Evolutionary conservation across 331 rosid species (phyloP).

Genomic region (Acacia concinna): DNA sequence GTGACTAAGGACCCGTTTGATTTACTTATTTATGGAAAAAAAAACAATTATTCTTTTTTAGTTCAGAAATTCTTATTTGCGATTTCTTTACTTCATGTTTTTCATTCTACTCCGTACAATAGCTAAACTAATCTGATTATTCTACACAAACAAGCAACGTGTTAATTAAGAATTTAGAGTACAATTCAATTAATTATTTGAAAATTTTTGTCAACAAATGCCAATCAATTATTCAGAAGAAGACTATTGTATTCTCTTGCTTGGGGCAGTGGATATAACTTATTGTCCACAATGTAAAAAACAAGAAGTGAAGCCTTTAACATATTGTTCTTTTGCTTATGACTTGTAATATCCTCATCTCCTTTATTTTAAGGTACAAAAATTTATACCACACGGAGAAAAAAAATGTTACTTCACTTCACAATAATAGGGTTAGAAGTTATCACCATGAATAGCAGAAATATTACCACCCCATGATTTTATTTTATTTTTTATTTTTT

Average conservation of each 20-base stretch:
- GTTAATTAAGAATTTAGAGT: neutral
- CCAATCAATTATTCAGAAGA: neutral
- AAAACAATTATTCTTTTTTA: neutral
- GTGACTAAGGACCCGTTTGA: neutral
- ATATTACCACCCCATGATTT: neutral
- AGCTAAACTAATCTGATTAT: neutral
- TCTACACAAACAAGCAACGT: neutral
- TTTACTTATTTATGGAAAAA: neutral
- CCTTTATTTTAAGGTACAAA: slow-evolving; percentile 7
- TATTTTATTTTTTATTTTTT: too few relatives aligned
- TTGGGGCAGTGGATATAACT: slow-evolving; percentile 6
- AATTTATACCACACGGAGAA: neutral
- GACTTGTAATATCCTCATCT: neutral
- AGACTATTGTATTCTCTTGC: neutral
- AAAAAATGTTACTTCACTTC: slow-evolving; percentile 23
- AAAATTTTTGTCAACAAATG: neutral
- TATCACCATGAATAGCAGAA: neutral
- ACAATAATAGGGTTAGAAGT: slow-evolving; percentile 4
- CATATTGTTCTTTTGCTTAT: slow-evolving; percentile 17
- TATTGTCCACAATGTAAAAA: slow-evolving; percentile 29
- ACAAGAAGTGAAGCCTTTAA: slow-evolving; percentile 26
- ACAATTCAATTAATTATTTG: neutral
- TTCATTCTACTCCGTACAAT: neutral
- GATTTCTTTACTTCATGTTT: neutral
- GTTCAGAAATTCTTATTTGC: neutral